Conservation (phyloP, 2,329 filamentous ascomycete genomes). For the Dactylonectria macrodidyma region DNA sequence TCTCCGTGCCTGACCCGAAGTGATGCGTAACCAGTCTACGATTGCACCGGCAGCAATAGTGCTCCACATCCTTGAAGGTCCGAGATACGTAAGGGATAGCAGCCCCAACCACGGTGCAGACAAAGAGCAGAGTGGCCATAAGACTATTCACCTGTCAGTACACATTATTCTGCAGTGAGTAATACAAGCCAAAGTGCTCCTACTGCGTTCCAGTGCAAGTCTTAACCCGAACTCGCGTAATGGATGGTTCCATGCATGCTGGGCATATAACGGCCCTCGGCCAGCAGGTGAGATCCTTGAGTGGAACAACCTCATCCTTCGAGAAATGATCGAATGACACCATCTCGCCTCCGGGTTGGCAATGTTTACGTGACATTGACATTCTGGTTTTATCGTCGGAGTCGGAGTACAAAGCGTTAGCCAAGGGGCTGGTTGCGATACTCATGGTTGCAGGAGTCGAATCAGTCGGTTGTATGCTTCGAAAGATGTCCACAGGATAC, state of each 20-base stretch:
- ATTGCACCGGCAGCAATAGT: slow-evolving; percentile 46
- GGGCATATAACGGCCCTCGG: slow-evolving; percentile 40
- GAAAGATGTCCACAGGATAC: neutral
- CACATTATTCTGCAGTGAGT: too few relatives aligned
- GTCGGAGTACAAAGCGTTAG: neutral
- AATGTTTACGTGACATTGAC: neutral
- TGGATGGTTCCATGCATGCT: slow-evolving; percentile 40
- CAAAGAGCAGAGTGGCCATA: slow-evolving; percentile 41
- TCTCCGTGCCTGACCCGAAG: slow-evolving; percentile 42
- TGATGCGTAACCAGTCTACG: slow-evolving; percentile 41
- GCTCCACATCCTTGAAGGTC: slow-evolving; percentile 43
- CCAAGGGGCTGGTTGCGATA: neutral
- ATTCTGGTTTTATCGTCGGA: slow-evolving; percentile 34
- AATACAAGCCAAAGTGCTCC: neutral
- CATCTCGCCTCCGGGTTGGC: slow-evolving; percentile 9
- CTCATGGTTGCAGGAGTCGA: neutral
- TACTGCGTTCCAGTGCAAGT: slow-evolving; percentile 44
- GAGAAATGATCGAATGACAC: slow-evolving; percentile 40
- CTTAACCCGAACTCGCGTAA: slow-evolving; percentile 42
- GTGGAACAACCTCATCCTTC: slow-evolving; percentile 33
- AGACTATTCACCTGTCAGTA: slow-evolving; percentile 18
- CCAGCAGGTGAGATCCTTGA: slow-evolving; percentile 41
- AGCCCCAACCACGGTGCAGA: slow-evolving; percentile 37
- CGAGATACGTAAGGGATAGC: slow-evolving; percentile 36
- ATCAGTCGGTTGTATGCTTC: neutral